Evolutionary conservation across 1,284 basidiomycete genomes (phyloP), one percentile per base, ranked within the genome.

Genomic region (Veloboletus limbatus): DNA sequence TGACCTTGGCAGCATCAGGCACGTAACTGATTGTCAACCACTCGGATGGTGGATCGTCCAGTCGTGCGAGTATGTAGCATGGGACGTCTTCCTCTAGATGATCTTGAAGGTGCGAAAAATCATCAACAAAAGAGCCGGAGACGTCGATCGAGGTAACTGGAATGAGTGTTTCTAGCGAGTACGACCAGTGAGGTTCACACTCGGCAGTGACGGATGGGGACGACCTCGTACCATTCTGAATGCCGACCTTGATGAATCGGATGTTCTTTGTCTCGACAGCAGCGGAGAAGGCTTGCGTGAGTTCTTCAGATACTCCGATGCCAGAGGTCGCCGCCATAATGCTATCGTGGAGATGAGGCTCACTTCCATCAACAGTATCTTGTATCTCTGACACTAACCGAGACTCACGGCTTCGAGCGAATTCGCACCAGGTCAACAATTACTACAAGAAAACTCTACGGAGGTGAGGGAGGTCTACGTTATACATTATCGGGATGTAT

Each of bases 1-100:
- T 74, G 45, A 90, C 76, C 66, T 77, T 82, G 24, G 88, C 86
- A 21, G 72, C 63, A 48, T 91, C 88, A 2, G 88, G 88, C 8
- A 91, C 85, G 57, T 88, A 91, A 58, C 71, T 81, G 48, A 91
- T 77, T 3, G 75, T 74, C 24, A 88, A 67, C 88, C 88, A 92
- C 51, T 82, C 78, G 0, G 74, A 60, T 1, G 75, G 68, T 1
- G 81, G 74, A 25, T 74, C 70, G 55, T 88, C 85, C 22, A 82
- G 61, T 46, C 79, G 77, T 8, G 76, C 78, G 16, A 92, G 78
- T 28, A 92, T 63, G 63, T 88, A 90, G n/a, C 86, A 81, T 22
- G 88, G 87, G 3, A 69, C 61, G 47, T 77, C 67, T 24, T 84
- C 77, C 30, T 82, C 72, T 0, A 91, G 65, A 18, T 84, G 57